Base-by-base conservation (phyloP, 148 eudicot genomes). In the Agrostemma githago region DNA sequence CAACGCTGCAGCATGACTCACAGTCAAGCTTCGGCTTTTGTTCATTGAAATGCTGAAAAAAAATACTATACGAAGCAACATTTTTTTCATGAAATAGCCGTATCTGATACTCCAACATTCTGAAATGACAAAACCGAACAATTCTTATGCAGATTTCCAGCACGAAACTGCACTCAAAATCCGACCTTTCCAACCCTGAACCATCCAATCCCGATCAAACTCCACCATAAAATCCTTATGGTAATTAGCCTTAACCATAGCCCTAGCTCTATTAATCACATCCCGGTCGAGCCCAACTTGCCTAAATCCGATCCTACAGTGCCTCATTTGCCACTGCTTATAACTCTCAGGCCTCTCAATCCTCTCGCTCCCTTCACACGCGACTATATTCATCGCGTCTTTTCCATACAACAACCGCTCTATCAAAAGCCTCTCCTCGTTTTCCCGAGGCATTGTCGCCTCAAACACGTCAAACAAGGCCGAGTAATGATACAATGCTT, bases 241-340 rank as follows among this genome's bases (percentile, higher is more conserved):
- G 14, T 75, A 75, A 56, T 75, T 75, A 2, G 65, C 78, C 66
- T 75, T 75, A 9, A 75, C 78, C 78, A 66, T 75, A 4, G 59
- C 72, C 64, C 39, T 56, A 19, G 78, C 78, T 57, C 48, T 17
- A 38, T 19, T 9, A 42, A 66, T 11, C 17, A 75, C 63, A 10
- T 75, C 78, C 66, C 42, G 64, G 6, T 75, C 72, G 8, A 67
- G 41, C 3, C 63, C 62, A 12, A 79, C 65, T 44, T 69, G 72
- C 70, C n/a, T 70, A 12, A 79, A 79, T 19, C 82, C 78, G 5
- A 62, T 48, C 48, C 74, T 68, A n/a, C 15, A 48, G 3, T 56
- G 71, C 46, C 82, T 76, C 38, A 70, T 69, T 38, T 79, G 78
- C 82, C 82, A 79, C 66, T 74, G 82, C 21, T 74, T 79, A 58